These are phyloP conservation scores for Candida berthetii DNA, from an alignment of 805 yeast species.

Conservation along the genomic window DNA sequence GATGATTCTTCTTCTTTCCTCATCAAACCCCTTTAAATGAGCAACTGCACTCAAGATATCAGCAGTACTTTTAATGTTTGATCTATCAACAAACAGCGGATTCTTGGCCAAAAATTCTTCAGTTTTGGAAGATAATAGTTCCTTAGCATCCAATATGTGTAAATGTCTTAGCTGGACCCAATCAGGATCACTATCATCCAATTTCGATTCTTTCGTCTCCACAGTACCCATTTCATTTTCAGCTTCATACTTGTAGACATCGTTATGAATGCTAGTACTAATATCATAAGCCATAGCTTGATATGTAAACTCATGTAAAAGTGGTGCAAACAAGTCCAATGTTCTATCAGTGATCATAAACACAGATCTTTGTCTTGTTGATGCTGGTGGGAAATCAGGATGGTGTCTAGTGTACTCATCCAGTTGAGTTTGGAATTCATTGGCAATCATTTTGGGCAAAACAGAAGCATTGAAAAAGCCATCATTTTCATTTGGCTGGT, in stretches of 20 bases:
- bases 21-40: constrained; percentile 59
- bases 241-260: constrained; percentile 45
- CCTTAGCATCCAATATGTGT: constrained; percentile 73
- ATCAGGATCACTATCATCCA: constrained; percentile 58
- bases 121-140: constrained; percentile 48
- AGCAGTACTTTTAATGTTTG: constrained; percentile 55
- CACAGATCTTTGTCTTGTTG: constrained; percentile 61
- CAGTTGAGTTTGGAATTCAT: constrained; percentile 58
- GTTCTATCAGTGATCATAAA: constrained; percentile 79
- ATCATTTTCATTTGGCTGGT: constrained; percentile 43
- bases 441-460: constrained; percentile 67
- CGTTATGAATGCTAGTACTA: constrained; percentile 33
- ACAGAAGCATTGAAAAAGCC: constrained; percentile 47
- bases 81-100: constrained; percentile 67
- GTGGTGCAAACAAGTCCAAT: constrained; percentile 75
- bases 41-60: constrained; percentile 76
- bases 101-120: constrained; percentile 64
- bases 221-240: constrained; percentile 46
- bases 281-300: constrained; percentile 90
- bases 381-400: constrained; percentile 55
- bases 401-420: constrained; percentile 72
- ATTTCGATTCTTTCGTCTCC: constrained; percentile 38
- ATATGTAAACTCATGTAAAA: constrained; percentile 85
- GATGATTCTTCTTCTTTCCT: constrained; percentile 54
- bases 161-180: constrained; percentile 69